Percentiles rank a stretch among this genome's conserved stretches.
Conservation (phyloP, 2,329 filamentous ascomycete species). For the Fusarium sp. region DNA sequence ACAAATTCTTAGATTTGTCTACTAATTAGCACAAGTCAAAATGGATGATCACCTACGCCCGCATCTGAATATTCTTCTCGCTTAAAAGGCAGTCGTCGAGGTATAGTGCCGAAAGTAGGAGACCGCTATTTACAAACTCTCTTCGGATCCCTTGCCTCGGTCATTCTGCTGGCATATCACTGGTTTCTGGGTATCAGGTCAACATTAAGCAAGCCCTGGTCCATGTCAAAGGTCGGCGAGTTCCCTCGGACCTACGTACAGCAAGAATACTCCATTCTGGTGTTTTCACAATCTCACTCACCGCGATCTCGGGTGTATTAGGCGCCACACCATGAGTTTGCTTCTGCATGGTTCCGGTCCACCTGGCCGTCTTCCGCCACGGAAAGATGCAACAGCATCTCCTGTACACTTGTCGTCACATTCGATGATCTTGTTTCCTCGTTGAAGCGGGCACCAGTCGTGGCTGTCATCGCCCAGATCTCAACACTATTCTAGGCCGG, state of each 20-base stretch:
- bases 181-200: constrained; percentile 3
- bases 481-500: constrained; percentile 4
- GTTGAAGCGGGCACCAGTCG: constrained; percentile 44
- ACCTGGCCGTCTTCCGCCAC: constrained; percentile 42
- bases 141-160: not conserved
- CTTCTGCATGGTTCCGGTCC: constrained; percentile 36
- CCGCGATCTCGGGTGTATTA: constrained; percentile 47
- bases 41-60: not conserved
- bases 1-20: constrained; percentile 4
- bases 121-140: constrained; percentile 23
- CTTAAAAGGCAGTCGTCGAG: not conserved
- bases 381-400: constrained; percentile 27
- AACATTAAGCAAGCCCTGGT: constrained; percentile 14
- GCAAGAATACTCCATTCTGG: constrained; percentile 4
- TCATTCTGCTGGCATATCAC: constrained; percentile 2
- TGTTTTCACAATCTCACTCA: constrained; percentile 40
- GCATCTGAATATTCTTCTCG: not conserved
- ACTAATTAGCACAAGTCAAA: not conserved
- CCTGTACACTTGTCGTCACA: constrained; percentile 37
- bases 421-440: constrained; percentile 48
- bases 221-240: constrained; percentile 13
- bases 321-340: constrained; percentile 30
- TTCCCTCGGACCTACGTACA: constrained; percentile 11
- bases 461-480: constrained; percentile 13
- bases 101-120: constrained; percentile 24